Evolutionary conservation across 2,329 filamentous ascomycete genomes (phyloP).

Genomic region (Iodosphaeria phyllophila): DNA sequence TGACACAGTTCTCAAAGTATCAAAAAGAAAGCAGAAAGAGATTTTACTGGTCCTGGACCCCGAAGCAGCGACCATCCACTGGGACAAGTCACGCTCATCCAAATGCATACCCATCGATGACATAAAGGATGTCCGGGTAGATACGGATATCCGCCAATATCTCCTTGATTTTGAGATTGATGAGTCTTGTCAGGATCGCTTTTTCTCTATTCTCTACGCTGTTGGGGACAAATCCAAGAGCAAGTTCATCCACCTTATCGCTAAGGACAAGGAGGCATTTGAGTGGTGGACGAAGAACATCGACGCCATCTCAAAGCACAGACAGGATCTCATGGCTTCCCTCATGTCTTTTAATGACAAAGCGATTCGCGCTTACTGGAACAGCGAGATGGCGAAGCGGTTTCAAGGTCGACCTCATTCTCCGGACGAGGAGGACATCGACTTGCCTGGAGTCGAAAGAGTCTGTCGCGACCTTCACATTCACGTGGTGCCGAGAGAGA

Average conservation of each 20-base stretch:
- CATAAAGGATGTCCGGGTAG: constrained; percentile 75
- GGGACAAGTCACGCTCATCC: constrained; percentile 60
- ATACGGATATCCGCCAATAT: constrained; percentile 73
- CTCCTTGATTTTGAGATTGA: constrained; percentile 63
- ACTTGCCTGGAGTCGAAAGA: constrained; percentile 60
- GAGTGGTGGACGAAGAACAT: constrained; percentile 70
- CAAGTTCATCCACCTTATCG: constrained; percentile 78
- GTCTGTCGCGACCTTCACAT: constrained; percentile 85
- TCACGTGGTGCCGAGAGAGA: constrained; percentile 59
- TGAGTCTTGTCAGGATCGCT: constrained; percentile 47
- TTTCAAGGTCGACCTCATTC: constrained; percentile 30
- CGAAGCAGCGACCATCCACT: constrained; percentile 70
- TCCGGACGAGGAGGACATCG: constrained; percentile 49
- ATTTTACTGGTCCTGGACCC: constrained; percentile 59
- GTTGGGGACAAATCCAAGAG: constrained; percentile 62
- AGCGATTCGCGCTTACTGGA: constrained; percentile 72
- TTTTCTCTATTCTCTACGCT: constrained; percentile 82
- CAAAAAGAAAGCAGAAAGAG: constrained; percentile 54
- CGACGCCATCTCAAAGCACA: constrained; percentile 66
- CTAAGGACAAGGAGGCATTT: constrained; percentile 53
- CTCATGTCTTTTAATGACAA: constrained; percentile 71
- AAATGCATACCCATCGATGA: constrained; percentile 92
- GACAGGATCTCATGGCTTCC: constrained; percentile 79
- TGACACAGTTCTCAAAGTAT: constrained; percentile 63
- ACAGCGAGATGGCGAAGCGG: constrained; percentile 59